Conservation (phyloP, 2,329 filamentous ascomycete genomes). For the Ophiostoma tasmaniense region DNA sequence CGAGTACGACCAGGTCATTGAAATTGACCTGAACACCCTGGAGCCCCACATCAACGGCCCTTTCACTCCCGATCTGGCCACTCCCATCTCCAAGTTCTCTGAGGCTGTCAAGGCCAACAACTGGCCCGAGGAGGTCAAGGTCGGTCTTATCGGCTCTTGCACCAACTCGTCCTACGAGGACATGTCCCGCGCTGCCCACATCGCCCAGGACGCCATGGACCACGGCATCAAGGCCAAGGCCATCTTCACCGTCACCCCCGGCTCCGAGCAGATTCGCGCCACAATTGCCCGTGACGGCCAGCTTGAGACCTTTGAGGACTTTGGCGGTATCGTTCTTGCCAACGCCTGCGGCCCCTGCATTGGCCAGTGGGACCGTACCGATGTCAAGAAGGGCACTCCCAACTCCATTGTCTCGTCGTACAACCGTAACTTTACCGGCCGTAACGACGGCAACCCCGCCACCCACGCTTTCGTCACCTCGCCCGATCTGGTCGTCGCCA, state of each 20-base stretch:
- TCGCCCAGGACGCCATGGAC: conserved; percentile 80
- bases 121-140: conserved; percentile 95
- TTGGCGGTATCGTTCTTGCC: conserved; percentile 86
- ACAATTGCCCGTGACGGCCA: conserved; percentile 88
- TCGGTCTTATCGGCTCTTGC: conserved; percentile 95
- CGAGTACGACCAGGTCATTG: conserved; percentile 91
- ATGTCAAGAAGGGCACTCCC: conserved; percentile 88
- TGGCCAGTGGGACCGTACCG: conserved; percentile 88
- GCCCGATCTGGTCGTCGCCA: conserved; percentile 37
- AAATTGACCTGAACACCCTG: conserved; percentile 89
- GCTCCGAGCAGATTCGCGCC: conserved; percentile 92
- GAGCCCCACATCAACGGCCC: conserved; percentile 98
- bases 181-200: conserved; percentile 87
- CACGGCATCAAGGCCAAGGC: conserved; percentile 92
- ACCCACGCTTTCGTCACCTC: conserved; percentile 42
- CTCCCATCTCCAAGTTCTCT: conserved; percentile 95
- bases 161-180: conserved; percentile 84
- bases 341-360: conserved; percentile 93
- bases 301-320: conserved; percentile 90
- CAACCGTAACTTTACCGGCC: conserved; percentile 99
- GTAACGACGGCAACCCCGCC: conserved; percentile 57
- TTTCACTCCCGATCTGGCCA: conserved; percentile 96
- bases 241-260: conserved; percentile 89
- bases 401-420: conserved; percentile 98
- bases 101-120: conserved; percentile 87